Evolutionary conservation across 768 basidiomycete species (phyloP).

Genomic region (Pleurotus ostreatus): DNA sequence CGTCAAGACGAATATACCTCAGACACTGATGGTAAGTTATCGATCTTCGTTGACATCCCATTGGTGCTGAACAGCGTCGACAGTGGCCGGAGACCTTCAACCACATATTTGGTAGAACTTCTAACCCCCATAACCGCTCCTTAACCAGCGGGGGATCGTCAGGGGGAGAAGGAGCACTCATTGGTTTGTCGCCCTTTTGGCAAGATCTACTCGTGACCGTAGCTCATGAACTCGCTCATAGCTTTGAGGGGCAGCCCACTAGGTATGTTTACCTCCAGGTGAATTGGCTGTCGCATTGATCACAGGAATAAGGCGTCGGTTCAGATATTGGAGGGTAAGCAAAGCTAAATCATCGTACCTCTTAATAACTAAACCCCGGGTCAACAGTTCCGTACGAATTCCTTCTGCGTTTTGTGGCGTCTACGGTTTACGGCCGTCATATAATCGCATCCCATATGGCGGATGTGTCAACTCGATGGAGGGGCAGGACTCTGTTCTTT

Average conservation of each 20-base stretch:
- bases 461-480: constrained; percentile 60
- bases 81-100: constrained; percentile 82
- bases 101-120: constrained; percentile 72
- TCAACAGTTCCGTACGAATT: constrained; percentile 60
- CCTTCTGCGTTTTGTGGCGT: constrained; percentile 65
- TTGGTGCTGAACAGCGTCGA: neutral
- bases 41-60: neutral
- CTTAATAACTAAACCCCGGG: neutral
- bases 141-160: constrained; percentile 79
- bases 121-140: constrained; percentile 69
- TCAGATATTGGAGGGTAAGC: constrained; percentile 76
- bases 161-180: constrained; percentile 81
- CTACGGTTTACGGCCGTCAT: constrained; percentile 71
- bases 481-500: constrained; percentile 68
- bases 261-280: constrained; percentile 21
- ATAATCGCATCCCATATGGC: constrained; percentile 65
- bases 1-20: constrained; percentile 73
- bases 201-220: too few species aligned
- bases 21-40: constrained; percentile 63
- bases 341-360: neutral
- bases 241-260: constrained; percentile 43
- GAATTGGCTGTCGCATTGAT: constrained; percentile 13
- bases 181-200: constrained; percentile 34
- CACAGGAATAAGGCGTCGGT: constrained; percentile 58
- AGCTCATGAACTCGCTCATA: constrained; percentile 9